Conservation (phyloP, 1,139 yeast species). For the Saccharomyces hybrid region DNA sequence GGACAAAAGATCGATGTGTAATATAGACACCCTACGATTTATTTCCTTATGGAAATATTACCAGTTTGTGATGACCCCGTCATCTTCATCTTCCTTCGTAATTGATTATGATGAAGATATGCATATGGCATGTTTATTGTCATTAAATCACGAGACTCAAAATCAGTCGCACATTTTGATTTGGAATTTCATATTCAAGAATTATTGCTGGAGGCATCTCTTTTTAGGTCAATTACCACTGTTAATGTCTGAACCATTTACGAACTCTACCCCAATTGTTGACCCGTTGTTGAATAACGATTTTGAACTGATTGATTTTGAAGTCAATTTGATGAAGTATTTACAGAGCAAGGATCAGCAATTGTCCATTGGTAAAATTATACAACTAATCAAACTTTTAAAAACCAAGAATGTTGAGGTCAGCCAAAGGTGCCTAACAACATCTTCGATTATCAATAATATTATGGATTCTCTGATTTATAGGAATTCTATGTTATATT, state of each 20-base stretch:
- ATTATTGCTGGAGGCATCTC: constrained; percentile 27
- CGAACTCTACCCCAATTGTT: constrained; percentile 20
- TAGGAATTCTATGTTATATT: constrained; percentile 21
- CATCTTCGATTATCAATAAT: constrained; percentile 20
- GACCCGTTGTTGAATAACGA: constrained; percentile 24
- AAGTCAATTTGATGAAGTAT: constrained; percentile 22
- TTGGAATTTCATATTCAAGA: constrained; percentile 27
- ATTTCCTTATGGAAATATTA: constrained; percentile 22
- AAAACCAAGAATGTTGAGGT: constrained; percentile 17
- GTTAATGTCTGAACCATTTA: constrained; percentile 12
- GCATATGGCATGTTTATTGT: constrained; percentile 19
- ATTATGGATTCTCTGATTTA: constrained; percentile 25
- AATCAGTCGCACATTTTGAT: constrained; percentile 16
- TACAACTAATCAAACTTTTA: constrained; percentile 14
- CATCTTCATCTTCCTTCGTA: constrained; percentile 7
- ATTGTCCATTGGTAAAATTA: constrained; percentile 19
- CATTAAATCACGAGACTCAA: constrained; percentile 24
- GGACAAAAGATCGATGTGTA: constrained; percentile 11
- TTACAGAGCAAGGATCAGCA: constrained; percentile 22
- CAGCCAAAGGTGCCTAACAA: constrained; percentile 19
- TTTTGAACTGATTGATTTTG: constrained; percentile 15
- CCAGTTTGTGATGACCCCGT: constrained; percentile 14
- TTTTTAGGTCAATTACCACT: constrained; percentile 25
- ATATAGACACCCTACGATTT: constrained; percentile 16
- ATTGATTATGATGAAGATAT: constrained; percentile 27